phyloP scores from a whole-genome alignment of 192 early-diverging fungal genomes.

The Paraglomus occultum region DNA sequence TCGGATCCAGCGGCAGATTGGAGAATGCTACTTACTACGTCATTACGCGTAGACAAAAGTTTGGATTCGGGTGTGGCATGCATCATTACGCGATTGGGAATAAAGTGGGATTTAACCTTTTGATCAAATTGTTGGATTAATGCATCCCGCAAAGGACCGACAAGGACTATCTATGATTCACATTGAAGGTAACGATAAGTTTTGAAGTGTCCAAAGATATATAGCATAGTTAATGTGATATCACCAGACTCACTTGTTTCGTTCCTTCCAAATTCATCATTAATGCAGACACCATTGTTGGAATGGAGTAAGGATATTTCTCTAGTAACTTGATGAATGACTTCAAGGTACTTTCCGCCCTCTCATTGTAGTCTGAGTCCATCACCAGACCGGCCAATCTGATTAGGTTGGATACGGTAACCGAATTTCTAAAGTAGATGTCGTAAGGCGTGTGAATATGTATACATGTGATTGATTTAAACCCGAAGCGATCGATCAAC shows the following conservation, averaged over 20 bases:
- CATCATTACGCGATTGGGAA: slow-evolving; percentile 45
- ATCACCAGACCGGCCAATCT: slow-evolving; percentile 45
- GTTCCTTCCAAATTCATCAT: slow-evolving; percentile 36
- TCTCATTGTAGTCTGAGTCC: slow-evolving; percentile 27
- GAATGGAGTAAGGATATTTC: slow-evolving; percentile 42
- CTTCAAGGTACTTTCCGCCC: slow-evolving; percentile 38
- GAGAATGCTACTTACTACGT: slow-evolving; percentile 31
- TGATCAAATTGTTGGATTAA: slow-evolving; percentile 32
- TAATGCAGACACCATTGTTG: slow-evolving; percentile 39
- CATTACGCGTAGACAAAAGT: slow-evolving; percentile 29
- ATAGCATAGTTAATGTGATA: background rate
- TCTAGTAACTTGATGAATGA: slow-evolving; percentile 33
- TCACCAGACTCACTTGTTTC: slow-evolving; percentile 41
- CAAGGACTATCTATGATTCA: slow-evolving; percentile 33
- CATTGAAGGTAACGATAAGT: background rate
- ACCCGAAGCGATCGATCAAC: too few species aligned
- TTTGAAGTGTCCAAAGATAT: background rate
- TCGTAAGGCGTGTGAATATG: background rate
- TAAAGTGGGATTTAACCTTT: slow-evolving; percentile 30
- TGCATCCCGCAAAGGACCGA: slow-evolving; percentile 27
- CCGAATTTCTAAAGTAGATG: slow-evolving; percentile 41
- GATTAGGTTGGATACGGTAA: slow-evolving; percentile 53
- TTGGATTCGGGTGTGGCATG: slow-evolving; percentile 11
- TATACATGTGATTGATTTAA: background rate
- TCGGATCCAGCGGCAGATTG: slow-evolving; percentile 25